Evolutionary conservation across 345 rosid genomes (phyloP).

Genomic region (Physaria fendleri): DNA sequence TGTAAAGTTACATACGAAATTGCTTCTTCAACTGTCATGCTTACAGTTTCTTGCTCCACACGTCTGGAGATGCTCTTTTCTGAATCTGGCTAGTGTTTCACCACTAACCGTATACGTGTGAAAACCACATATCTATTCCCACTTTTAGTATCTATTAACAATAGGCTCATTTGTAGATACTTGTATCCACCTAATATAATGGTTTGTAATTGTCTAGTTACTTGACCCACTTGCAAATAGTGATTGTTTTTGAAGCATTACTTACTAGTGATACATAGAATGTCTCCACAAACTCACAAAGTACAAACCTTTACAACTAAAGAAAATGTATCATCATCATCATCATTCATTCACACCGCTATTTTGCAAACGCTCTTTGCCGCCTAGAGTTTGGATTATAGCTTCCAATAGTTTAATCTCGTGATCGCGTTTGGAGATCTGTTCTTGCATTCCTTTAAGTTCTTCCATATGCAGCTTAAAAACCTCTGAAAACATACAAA

Average conservation of each 20-base stretch:
- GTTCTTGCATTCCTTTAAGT: slow-evolving; percentile 80
- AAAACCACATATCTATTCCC: neutral
- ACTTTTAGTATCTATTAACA: neutral
- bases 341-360: slow-evolving; percentile 10
- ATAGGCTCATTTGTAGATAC: neutral
- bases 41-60: slow-evolving; percentile 24
- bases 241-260: too few species aligned
- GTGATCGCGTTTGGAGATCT: slow-evolving; percentile 67
- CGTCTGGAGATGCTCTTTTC: slow-evolving; percentile 13
- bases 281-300: neutral
- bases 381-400: slow-evolving; percentile 87
- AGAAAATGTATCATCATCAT: neutral
- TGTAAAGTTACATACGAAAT: slow-evolving; percentile 3
- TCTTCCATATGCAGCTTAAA: slow-evolving; percentile 92
- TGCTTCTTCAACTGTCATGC: slow-evolving; percentile 8
- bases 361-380: slow-evolving; percentile 35
- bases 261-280: slow-evolving; percentile 4
- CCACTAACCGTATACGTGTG: neutral
- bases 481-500: slow-evolving; percentile 56
- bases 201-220: too few species aligned
- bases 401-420: slow-evolving; percentile 94
- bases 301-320: slow-evolving; percentile 10
- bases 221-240: too few species aligned
- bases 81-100: neutral
- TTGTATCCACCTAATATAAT: too few species aligned